A percentile compares a stretch with the other conserved stretches of the same genome.
phyloP scores from a whole-genome alignment of 106 monocot species.

The Dendrobium officinale region DNA sequence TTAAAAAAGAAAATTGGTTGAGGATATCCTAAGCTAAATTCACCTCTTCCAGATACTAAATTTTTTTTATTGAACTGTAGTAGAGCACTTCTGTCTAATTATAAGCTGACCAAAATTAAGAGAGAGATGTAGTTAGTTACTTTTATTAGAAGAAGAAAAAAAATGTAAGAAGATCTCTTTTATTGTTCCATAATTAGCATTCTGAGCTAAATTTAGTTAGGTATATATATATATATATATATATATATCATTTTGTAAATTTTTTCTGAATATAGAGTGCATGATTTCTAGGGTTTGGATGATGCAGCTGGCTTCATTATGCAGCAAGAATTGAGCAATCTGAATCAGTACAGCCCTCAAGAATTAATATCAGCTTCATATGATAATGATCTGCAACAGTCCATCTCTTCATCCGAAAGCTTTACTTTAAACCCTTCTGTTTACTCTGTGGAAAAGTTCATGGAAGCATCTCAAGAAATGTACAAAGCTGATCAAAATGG shows the following conservation, averaged over 20 bases:
- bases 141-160: not conserved
- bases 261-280: not conserved
- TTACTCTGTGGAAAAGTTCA: not conserved
- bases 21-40: not conserved
- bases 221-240: not conserved
- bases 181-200: not conserved
- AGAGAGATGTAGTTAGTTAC: not conserved
- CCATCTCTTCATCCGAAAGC: not conserved
- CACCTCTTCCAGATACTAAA: not conserved
- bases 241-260: not conserved
- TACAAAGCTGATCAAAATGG: not conserved
- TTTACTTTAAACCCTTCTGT: not conserved
- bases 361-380: not conserved
- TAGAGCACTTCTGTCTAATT: not conserved
- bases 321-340: not conserved
- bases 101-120: not conserved
- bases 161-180: not conserved
- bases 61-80: not conserved
- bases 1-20: not conserved
- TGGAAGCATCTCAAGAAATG: not conserved
- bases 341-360: not conserved
- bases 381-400: not conserved
- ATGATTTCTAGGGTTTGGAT: conserved; percentile 1
- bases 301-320: not conserved
- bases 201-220: not conserved